A percentile compares a stretch with the other conserved stretches of the same genome.
These are phyloP conservation scores for Inonotus obliquus DNA, from an alignment of 1,284 basidiomycete genomes.

Conservation along the genomic window DNA sequence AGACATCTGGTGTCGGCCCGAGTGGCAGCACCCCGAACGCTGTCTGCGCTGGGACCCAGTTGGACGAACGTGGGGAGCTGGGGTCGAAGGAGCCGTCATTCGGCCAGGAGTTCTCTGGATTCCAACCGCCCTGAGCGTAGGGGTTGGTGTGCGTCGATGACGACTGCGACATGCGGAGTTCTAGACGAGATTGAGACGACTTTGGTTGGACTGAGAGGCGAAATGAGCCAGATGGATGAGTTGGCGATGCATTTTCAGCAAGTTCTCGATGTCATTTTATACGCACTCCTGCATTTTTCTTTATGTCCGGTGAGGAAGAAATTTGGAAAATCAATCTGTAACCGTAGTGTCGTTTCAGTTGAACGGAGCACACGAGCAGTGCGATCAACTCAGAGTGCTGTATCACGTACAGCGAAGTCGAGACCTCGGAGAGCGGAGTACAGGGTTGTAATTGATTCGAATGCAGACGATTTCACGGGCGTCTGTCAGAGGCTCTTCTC, in stretches of 20 bases:
- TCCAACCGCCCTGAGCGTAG: conserved; percentile 16
- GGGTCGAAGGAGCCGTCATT: conserved; percentile 7
- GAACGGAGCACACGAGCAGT: neutral
- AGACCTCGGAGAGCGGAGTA: neutral
- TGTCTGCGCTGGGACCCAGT: conserved; percentile 14
- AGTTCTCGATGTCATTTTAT: neutral
- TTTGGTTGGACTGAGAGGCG: neutral
- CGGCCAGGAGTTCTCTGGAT: conserved; percentile 5
- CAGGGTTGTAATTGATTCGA: neutral
- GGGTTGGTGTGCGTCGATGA: conserved; percentile 11
- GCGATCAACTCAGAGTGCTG: neutral
- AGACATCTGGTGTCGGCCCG: conserved; percentile 4
- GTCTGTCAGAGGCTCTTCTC: neutral
- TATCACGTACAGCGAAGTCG: neutral
- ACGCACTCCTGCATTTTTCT: neutral
- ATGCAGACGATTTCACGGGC: neutral
- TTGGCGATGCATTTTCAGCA: neutral
- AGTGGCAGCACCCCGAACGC: conserved; percentile 13
- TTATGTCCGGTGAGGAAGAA: neutral
- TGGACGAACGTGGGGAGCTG: neutral
- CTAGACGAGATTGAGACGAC: neutral
- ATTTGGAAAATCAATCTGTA: neutral
- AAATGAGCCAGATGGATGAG: neutral
- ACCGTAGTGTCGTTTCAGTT: neutral
- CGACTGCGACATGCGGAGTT: neutral